Evolutionary conservation across 345 rosid genomes (phyloP).

Genomic region (Sonneratia caseolaris): DNA sequence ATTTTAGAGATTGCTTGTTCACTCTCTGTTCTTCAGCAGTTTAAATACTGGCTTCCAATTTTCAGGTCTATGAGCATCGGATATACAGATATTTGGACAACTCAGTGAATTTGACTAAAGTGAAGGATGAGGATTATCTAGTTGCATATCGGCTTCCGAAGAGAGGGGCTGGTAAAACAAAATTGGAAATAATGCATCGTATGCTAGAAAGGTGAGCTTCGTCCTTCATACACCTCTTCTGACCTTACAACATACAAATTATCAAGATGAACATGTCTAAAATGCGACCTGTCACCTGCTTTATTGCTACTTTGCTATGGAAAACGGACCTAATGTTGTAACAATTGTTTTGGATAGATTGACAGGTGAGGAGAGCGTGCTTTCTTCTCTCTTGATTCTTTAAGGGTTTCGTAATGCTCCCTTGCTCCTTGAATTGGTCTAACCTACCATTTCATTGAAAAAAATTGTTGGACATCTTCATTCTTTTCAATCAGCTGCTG

Average conservation of each 20-base stretch:
- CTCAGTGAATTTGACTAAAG: conserved; percentile 36
- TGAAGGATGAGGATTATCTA: conserved; percentile 70
- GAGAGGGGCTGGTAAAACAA: conserved; percentile 48
- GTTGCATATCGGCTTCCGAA: conserved; percentile 71
- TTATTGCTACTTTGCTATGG: too few relatives aligned
- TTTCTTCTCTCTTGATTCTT: too few relatives aligned
- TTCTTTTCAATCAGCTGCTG: too few relatives aligned
- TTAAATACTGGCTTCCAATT: conserved; percentile 13
- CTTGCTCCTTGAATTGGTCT: too few relatives aligned
- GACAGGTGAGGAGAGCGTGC: too few relatives aligned
- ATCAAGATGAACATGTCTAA: neutral
- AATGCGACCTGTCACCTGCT: too few relatives aligned
- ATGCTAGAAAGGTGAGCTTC: conserved; percentile 45
- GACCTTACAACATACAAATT: neutral
- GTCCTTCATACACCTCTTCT: neutral
- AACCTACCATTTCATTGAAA: too few relatives aligned
- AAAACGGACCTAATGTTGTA: too few relatives aligned
- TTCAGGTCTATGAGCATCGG: conserved; percentile 57
- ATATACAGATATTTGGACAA: conserved; percentile 46
- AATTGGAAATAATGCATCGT: conserved; percentile 51
- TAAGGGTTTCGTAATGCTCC: too few relatives aligned
- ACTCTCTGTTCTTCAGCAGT: neutral
- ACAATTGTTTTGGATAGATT: too few relatives aligned
- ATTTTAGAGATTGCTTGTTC: neutral
- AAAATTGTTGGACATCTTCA: too few relatives aligned